Evolutionary conservation across 177 flowering plant genomes (phyloP), one percentile per base, ranked within the genome.

Genomic region (Telopea speciosissima): DNA sequence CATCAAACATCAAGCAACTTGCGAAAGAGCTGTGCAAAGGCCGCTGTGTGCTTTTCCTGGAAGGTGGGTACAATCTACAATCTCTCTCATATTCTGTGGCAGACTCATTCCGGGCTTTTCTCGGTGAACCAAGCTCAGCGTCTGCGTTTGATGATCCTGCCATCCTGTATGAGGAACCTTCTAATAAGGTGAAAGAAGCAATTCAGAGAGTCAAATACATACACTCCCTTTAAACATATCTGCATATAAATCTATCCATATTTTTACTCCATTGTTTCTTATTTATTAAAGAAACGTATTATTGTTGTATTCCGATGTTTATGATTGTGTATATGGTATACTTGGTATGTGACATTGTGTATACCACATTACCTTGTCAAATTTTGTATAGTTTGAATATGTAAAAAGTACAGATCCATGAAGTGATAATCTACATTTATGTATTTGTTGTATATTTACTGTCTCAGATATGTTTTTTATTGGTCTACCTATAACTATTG

Each of bases 41-140:
- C 8, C 95, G 97, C 21, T 92, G 97, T 40, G 88, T 95, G 21
- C 92, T 95, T 70, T 95, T 95, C 83, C 73, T 95, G 81, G 99
- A 95, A 82, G 99, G 99, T 61, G 97, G 99, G 22, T 95, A 95
- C 83, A 95, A 95, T 76, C 96, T 95, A 24, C 71, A 82, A 33
- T 88, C 97, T 65, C 96, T 92, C 52, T 88, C 97, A 0, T 75
- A 87, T 69, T 90, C 99, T 23, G 97, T 95, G 16, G 97, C 94
- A 19, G 97, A 95, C 65, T 85, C 97, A 12, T 95, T 95, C 64
- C 87, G 86, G 14, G 99, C 97, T 58, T 84, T 95, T 72, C 86
- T 95, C 63, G 92, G 87, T 45, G 97, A 95, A 66, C 85, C 82
- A 8, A 92, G 97, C 64, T 67, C 75, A 73, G 90, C 97, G 13